Conservation (phyloP, 2,329 filamentous ascomycete species). For the Karstenula rhodostoma region DNA sequence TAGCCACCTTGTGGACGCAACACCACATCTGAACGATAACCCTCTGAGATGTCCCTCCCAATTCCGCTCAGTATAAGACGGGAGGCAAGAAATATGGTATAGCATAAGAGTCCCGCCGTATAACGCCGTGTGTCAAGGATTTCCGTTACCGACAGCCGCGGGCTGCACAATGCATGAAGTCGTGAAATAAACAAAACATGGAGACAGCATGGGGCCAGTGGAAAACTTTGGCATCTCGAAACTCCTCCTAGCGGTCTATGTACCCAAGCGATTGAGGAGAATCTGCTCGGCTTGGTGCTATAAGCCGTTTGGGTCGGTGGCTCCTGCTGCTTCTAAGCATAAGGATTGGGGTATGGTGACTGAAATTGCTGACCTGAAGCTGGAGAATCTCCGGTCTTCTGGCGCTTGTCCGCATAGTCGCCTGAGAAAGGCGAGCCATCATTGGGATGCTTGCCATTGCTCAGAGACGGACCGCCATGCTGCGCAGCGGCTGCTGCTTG, state of each 20-base stretch:
- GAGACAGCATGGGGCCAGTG: neutral
- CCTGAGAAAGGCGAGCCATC: constrained; percentile 41
- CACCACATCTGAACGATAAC: neutral
- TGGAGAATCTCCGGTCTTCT: constrained; percentile 42
- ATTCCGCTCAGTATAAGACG: constrained; percentile 1
- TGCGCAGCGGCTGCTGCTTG: constrained; percentile 47
- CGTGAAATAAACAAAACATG: constrained; percentile 14
- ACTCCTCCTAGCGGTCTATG: neutral
- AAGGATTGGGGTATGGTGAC: constrained; percentile 32
- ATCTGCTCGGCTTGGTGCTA: neutral
- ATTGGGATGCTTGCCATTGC: constrained; percentile 43
- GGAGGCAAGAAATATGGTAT: constrained; percentile 6
- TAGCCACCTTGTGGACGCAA: neutral
- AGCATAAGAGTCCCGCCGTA: neutral
- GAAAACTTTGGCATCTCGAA: neutral
- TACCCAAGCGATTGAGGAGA: neutral
- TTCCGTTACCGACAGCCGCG: neutral
- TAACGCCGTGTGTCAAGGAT: neutral
- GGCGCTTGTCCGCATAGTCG: constrained; percentile 46
- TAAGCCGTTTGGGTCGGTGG: constrained; percentile 18
- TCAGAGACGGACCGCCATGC: constrained; percentile 41
- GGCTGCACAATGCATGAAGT: constrained; percentile 6
- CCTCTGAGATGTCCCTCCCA: neutral
- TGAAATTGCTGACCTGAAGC: constrained; percentile 44
- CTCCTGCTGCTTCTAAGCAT: constrained; percentile 45